phyloP scores from a whole-genome alignment of 2,329 filamentous ascomycete genomes.

The Talaromyces sp. region DNA sequence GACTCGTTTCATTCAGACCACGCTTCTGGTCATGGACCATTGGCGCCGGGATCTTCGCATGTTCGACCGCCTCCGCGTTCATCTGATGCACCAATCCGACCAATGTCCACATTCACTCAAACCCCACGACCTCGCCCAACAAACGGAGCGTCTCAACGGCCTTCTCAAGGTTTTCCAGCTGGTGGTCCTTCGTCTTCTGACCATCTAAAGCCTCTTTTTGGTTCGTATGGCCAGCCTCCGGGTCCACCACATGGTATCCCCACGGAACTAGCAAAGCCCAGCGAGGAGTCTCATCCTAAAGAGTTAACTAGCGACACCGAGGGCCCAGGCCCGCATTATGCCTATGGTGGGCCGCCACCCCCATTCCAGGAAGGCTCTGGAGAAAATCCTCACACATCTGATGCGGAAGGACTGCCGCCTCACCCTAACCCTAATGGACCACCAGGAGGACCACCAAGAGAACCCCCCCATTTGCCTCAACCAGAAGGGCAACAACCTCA shows the following conservation, averaged over 20 bases:
- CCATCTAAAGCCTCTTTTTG: not conserved
- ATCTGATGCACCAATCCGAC: not conserved
- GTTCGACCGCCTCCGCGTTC: not conserved
- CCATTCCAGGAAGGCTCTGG: not conserved
- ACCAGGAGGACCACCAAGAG: not conserved
- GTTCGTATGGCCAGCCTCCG: not conserved
- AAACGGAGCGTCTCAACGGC: not conserved
- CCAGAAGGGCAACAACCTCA: too few relatives aligned
- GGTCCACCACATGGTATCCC: not conserved
- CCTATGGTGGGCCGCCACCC: not conserved
- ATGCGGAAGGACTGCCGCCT: not conserved
- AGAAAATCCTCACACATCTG: not conserved
- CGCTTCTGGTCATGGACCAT: not conserved
- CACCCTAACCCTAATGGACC: not conserved
- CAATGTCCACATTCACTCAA: not conserved
- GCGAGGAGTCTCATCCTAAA: not conserved
- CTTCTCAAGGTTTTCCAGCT: not conserved
- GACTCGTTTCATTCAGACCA: not conserved
- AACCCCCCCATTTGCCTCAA: too few relatives aligned
- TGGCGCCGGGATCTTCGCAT: not conserved
- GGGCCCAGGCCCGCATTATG: not conserved
- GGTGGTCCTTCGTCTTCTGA: not conserved
- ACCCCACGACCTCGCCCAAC: not conserved
- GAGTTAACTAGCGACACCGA: not conserved
- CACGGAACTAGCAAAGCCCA: not conserved